A percentile compares a stretch with the other conserved stretches of the same genome.
Evolutionary conservation across 2,329 filamentous ascomycete genomes (phyloP).

Genomic region (Tolypocladium endophyticum): DNA sequence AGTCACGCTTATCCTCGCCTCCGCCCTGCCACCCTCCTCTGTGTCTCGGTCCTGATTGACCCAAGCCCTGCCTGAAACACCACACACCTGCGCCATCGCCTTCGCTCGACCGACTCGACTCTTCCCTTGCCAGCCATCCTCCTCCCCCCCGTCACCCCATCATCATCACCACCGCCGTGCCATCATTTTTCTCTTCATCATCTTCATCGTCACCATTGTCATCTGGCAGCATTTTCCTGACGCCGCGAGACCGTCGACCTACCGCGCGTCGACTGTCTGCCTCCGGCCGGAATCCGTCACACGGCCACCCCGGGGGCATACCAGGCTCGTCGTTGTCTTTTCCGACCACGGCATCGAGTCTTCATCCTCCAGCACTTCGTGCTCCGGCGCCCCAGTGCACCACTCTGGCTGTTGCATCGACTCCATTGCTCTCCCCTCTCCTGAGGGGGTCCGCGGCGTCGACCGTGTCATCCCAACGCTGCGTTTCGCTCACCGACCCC

Average conservation of each 20-base stretch:
- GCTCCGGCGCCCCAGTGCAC: neutral
- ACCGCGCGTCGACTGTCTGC: neutral
- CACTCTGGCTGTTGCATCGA: neutral
- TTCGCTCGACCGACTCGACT: slow-evolving; percentile 4
- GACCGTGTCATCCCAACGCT: neutral
- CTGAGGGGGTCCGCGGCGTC: neutral
- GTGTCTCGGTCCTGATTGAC: neutral
- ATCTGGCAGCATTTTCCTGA: slow-evolving; percentile 1
- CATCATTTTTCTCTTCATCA: neutral
- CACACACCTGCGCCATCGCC: slow-evolving; percentile 5
- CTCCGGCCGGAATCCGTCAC: slow-evolving; percentile 5
- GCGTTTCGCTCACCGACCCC: neutral
- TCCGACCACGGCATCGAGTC: neutral
- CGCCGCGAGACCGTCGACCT: neutral
- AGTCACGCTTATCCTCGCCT: neutral
- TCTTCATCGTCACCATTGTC: slow-evolving; percentile 2
- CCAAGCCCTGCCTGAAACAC: slow-evolving; percentile 15
- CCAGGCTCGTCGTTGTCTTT: neutral
- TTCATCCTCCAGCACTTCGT: neutral
- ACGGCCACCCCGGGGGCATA: slow-evolving; percentile 3
- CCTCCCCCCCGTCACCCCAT: slow-evolving; percentile 2
- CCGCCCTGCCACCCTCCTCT: neutral
- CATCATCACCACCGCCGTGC: neutral
- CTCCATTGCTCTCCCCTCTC: neutral
- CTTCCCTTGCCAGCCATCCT: slow-evolving; percentile 5